Percentiles rank a stretch among this genome's conserved stretches.
These are phyloP conservation scores for Neurospora sp. DNA, from an alignment of 495 filamentous ascomycete species.

Conservation along the genomic window DNA sequence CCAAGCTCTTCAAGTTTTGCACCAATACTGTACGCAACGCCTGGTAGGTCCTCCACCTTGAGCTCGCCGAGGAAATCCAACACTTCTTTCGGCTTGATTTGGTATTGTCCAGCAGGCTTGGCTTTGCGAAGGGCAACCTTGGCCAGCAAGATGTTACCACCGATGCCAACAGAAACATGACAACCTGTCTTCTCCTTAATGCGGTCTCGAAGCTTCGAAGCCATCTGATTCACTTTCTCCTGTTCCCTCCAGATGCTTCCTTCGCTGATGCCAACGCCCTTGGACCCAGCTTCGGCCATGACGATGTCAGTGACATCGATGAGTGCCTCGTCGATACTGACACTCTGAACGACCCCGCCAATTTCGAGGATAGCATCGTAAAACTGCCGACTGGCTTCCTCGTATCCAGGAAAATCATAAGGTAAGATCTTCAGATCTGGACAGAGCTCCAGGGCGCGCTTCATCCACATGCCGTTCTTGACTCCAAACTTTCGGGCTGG, in stretches of 20 bases:
- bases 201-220: constrained; percentile 49
- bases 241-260: constrained; percentile 74
- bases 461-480: constrained; percentile 99
- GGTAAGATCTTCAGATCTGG: constrained; percentile 75
- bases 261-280: constrained; percentile 57
- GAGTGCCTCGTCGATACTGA: constrained; percentile 91
- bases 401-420: constrained; percentile 91
- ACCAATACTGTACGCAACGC: constrained; percentile 77
- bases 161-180: constrained; percentile 89
- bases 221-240: constrained; percentile 67
- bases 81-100: constrained; percentile 70
- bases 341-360: constrained; percentile 81
- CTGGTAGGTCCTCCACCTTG: constrained; percentile 70
- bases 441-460: constrained; percentile 70
- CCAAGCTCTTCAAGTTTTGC: constrained; percentile 81
- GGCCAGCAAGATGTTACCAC: constrained; percentile 79
- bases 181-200: constrained; percentile 70
- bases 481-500: constrained; percentile 73
- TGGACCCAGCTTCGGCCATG: constrained; percentile 53
- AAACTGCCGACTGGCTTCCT: constrained; percentile 80
- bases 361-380: constrained; percentile 74
- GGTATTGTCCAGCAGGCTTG: constrained; percentile 88
- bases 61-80: constrained; percentile 66
- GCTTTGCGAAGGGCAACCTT: constrained; percentile 86
- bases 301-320: constrained; percentile 65